Percentiles rank a stretch among this genome's conserved stretches.
Evolutionary conservation across 2,329 filamentous ascomycete genomes (phyloP).

Genomic region (Microdochium nivale): DNA sequence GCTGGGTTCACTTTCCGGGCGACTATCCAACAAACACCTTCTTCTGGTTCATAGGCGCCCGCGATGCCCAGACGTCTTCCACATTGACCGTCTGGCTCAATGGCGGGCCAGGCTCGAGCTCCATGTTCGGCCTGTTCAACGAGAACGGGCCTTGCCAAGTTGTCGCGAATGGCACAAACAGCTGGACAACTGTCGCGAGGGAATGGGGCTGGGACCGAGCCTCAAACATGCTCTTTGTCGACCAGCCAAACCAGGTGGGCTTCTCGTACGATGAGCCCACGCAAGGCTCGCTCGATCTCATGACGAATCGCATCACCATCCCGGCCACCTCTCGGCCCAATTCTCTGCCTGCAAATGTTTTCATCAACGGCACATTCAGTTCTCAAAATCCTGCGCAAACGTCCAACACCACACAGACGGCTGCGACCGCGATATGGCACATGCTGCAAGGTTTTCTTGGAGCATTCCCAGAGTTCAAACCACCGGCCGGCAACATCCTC

Average conservation of each 20-base stretch:
- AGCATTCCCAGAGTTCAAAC: constrained; percentile 40
- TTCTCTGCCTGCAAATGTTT: constrained; percentile 14
- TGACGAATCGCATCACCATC: constrained; percentile 25
- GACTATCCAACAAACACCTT: constrained; percentile 29
- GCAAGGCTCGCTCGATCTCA: constrained; percentile 19
- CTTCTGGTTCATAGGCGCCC: constrained; percentile 42
- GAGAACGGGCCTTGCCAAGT: constrained; percentile 29
- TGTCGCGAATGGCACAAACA: constrained; percentile 31
- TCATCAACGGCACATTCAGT: constrained; percentile 39
- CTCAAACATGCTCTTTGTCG: constrained; percentile 52
- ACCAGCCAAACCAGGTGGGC: constrained; percentile 49
- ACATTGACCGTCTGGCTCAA: constrained; percentile 45
- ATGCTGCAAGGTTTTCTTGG: constrained; percentile 56
- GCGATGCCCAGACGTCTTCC: constrained; percentile 31
- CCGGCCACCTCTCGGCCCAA: constrained; percentile 34
- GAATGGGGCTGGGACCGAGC: constrained; percentile 59
- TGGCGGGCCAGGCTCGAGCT: constrained; percentile 42
- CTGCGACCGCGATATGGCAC: constrained; percentile 52
- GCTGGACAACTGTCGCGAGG: constrained; percentile 44
- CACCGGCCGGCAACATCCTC: constrained; percentile 36
- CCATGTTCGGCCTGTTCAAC: constrained; percentile 47
- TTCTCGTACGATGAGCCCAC: constrained; percentile 38
- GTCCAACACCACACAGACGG: constrained; percentile 41
- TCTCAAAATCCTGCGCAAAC: constrained; percentile 42
- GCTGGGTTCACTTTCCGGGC: constrained; percentile 44